Conservation (phyloP, 495 filamentous ascomycete species). For the Lasiosphaeria miniovina region DNA sequence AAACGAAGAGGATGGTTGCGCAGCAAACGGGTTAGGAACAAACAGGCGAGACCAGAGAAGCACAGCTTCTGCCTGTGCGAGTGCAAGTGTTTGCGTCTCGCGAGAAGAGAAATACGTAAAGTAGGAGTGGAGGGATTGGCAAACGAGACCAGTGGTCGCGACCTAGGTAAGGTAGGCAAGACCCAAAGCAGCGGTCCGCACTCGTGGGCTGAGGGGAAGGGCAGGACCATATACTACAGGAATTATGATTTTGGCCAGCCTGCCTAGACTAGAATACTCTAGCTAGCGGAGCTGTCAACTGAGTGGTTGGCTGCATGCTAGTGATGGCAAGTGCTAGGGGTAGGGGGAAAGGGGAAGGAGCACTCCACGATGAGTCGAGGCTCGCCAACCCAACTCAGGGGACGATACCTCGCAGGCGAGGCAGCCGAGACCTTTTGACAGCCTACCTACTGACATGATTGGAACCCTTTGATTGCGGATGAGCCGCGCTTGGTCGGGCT, state of each 20-base stretch:
- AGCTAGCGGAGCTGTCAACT: background rate
- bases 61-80: constrained; percentile 14
- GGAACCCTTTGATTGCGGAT: background rate
- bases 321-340: too few species aligned
- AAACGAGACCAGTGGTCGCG: constrained; percentile 11
- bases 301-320: background rate
- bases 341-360: too few species aligned
- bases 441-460: too few species aligned
- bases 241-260: background rate
- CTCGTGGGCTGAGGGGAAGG: background rate
- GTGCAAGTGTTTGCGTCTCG: background rate
- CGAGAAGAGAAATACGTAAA: background rate
- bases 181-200: constrained; percentile 2
- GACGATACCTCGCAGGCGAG: too few species aligned
- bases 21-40: background rate
- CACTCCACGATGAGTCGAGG: too few species aligned
- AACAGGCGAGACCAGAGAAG: constrained; percentile 13
- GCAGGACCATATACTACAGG: background rate
- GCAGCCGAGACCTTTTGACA: too few species aligned
- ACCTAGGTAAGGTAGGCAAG: background rate
- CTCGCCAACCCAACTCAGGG: too few species aligned
- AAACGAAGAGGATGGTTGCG: background rate
- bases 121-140: background rate
- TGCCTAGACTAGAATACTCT: background rate
- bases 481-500: background rate